These are phyloP conservation scores for Lophiotrema nucula DNA, from an alignment of 495 filamentous ascomycete genomes.

Conservation along the genomic window DNA sequence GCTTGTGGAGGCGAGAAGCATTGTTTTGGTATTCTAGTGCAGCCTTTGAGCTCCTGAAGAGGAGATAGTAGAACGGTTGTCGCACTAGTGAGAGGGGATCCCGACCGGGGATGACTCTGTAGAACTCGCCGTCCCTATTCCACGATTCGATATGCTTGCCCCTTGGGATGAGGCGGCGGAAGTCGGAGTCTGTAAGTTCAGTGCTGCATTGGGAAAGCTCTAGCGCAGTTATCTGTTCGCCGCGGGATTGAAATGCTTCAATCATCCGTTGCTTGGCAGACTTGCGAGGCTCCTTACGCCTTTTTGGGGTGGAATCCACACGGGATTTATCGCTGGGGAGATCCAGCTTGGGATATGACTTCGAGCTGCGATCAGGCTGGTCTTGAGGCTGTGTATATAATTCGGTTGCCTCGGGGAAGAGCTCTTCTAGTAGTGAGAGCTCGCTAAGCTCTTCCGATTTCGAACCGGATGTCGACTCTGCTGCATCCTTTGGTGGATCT, in stretches of 20 bases:
- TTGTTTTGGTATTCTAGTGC: slow-evolving; percentile 56
- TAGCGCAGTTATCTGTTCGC: slow-evolving; percentile 44
- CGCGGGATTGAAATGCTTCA: slow-evolving; percentile 10
- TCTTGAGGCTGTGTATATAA: slow-evolving; percentile 10
- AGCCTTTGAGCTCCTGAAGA: slow-evolving; percentile 56
- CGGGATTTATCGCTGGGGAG: slow-evolving; percentile 6
- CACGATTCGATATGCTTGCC: slow-evolving; percentile 64
- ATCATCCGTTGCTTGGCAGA: slow-evolving; percentile 15
- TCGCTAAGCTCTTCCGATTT: not conserved
- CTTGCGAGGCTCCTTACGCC: not conserved
- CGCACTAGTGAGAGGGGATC: slow-evolving; percentile 54
- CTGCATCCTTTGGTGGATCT: not conserved
- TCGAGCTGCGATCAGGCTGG: not conserved
- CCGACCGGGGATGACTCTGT: slow-evolving; percentile 51
- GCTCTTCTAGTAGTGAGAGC: slow-evolving; percentile 55
- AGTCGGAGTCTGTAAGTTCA: slow-evolving; percentile 60
- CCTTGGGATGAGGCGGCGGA: slow-evolving; percentile 57
- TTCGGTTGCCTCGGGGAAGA: slow-evolving; percentile 52
- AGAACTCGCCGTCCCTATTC: slow-evolving; percentile 52
- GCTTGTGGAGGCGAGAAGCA: slow-evolving; percentile 46
- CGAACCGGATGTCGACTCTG: not conserved
- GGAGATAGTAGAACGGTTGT: slow-evolving; percentile 57
- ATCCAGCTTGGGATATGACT: slow-evolving; percentile 25
- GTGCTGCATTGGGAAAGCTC: slow-evolving; percentile 52
- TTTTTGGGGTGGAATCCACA: not conserved